Conservation (phyloP, 306 rosid genomes). For the Styphnolobium japonicum region DNA sequence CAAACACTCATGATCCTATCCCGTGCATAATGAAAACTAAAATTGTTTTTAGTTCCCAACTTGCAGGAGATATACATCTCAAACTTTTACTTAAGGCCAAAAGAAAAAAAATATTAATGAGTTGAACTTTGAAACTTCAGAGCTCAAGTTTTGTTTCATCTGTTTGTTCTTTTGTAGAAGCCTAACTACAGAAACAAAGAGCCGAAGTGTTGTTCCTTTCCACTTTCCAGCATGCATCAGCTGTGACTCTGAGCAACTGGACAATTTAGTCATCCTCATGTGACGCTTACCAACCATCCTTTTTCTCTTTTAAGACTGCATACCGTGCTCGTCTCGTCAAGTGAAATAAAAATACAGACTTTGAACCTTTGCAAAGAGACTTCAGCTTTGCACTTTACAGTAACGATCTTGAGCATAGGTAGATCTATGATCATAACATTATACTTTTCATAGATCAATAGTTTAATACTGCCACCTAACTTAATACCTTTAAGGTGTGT, state of each 20-base stretch:
- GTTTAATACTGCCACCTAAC: too few species aligned
- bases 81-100: background rate
- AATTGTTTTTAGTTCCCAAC: constrained; percentile 7
- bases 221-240: background rate
- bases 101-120: background rate
- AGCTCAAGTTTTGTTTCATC: background rate
- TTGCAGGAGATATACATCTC: background rate
- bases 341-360: too few species aligned
- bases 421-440: too few species aligned
- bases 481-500: too few species aligned
- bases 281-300: background rate
- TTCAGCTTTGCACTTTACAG: too few species aligned
- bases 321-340: too few species aligned
- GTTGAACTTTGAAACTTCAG: background rate
- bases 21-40: background rate
- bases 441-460: too few species aligned
- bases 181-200: background rate
- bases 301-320: background rate
- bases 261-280: constrained; percentile 4
- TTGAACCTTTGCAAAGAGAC: too few species aligned
- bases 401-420: too few species aligned
- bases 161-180: background rate
- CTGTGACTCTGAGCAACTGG: background rate
- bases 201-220: background rate
- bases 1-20: background rate